These are phyloP conservation scores for Peltaster fructicola DNA, from an alignment of 2,329 filamentous ascomycete species.

Conservation along the genomic window DNA sequence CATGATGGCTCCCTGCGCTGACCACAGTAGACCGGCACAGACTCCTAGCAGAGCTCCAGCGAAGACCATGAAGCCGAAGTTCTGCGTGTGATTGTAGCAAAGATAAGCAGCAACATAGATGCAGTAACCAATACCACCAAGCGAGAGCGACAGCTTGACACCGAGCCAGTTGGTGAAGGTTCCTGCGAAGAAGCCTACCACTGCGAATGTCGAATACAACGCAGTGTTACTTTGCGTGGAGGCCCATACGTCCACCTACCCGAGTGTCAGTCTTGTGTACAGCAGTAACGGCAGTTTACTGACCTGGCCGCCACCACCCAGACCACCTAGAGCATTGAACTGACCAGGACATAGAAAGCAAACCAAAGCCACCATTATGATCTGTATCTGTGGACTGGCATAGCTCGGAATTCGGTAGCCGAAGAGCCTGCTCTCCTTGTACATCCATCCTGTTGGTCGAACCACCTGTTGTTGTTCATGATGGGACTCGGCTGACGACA, in stretches of 20 bases:
- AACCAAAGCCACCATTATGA: slow-evolving; percentile 32
- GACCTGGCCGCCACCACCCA: slow-evolving; percentile 32
- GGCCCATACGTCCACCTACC: no score
- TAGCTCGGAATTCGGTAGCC: slow-evolving; percentile 29
- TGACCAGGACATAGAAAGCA: slow-evolving; percentile 35
- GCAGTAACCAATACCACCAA: slow-evolving; percentile 62
- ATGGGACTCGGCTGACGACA: slow-evolving; percentile 4
- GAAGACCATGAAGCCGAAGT: slow-evolving; percentile 56
- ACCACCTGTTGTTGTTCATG: slow-evolving; percentile 9
- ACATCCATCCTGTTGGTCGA: slow-evolving; percentile 30
- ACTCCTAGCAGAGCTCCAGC: slow-evolving; percentile 59
- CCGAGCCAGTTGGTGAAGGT: slow-evolving; percentile 65
- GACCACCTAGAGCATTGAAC: slow-evolving; percentile 34
- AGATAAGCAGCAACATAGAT: slow-evolving; percentile 57
- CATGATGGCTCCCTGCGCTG: slow-evolving; percentile 70
- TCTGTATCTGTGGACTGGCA: slow-evolving; percentile 31
- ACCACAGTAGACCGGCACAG: slow-evolving; percentile 67
- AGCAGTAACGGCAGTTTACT: no score
- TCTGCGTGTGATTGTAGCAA: slow-evolving; percentile 49
- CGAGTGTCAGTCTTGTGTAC: no score
- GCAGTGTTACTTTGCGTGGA: no score
- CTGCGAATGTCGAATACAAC: slow-evolving; percentile 54
- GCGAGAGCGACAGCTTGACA: slow-evolving; percentile 46
- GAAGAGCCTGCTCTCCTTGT: slow-evolving; percentile 24
- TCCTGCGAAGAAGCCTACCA: slow-evolving; percentile 45